Base-by-base conservation (phyloP, 257 asterid species). In the Solanum habrochaites region DNA sequence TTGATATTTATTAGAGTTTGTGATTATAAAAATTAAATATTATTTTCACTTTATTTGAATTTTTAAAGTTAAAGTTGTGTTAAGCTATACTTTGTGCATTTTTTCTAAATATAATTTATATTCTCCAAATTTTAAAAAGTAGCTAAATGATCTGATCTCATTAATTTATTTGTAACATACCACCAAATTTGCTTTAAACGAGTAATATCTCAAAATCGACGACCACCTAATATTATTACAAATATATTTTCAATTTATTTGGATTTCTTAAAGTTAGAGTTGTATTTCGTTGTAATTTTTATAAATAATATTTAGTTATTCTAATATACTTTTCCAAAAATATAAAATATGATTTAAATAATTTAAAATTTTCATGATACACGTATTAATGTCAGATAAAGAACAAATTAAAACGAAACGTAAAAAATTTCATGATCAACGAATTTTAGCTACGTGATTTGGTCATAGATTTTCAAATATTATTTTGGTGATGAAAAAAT, bases 361-460 rank as follows among this genome's bases (percentile, higher is more conserved):
- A 49, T 49, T 49, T 21, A 49, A 49, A 49, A 2, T 49, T 49
- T 15, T 49, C 3, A 49, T 49, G 1, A 49, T 49, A n/a, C 60
- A 49, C 15, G 2, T 2, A 1, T 52, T 2, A 52, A 52, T 52
- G 16, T 16, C 4, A 52, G 5, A 16, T 15, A 6, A 45, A 47
- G 10, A 6, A 52, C 16, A 42, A 15, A 47, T 14, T 47, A 43
- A 12, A 52, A 16, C 1, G 0, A 16, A 52, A 52, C 16, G 62
- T 52, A 0, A 52, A 52, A 16, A 5, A 1, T 0, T 52, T 52
- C 4, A 52, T 16, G 0, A 52, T 0, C 4, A 16, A 52, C 1
- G 23, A 16, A 21, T 52, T 52, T 16, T 32, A 32, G 5, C 35
- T 32, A 5, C 35, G 1, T 32, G n/a, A n/a, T n/a, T 32, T 32